phyloP scores from a whole-genome alignment of 306 rosid genomes.

The Cucurbita moschata region DNA sequence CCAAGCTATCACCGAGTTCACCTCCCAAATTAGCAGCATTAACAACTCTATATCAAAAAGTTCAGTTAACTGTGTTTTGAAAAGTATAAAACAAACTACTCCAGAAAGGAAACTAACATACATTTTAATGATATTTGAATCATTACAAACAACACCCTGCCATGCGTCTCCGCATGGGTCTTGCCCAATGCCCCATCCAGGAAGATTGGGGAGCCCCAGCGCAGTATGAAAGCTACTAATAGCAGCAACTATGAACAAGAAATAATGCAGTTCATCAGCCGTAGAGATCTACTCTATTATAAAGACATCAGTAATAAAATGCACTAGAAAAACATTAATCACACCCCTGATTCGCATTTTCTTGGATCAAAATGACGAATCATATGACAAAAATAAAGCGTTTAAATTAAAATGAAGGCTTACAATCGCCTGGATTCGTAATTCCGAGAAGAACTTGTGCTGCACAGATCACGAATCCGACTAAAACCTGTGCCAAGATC shows the following conservation, averaged over 20 bases:
- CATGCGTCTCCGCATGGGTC: conserved; percentile 88
- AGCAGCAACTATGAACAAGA: conserved; percentile 49
- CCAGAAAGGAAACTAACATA: conserved; percentile 21
- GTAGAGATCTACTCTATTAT: background rate
- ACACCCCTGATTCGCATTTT: conserved; percentile 8
- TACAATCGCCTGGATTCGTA: conserved; percentile 67
- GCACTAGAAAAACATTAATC: background rate
- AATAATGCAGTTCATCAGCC: conserved; percentile 8
- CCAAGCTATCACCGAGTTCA: conserved; percentile 57
- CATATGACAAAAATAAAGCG: background rate
- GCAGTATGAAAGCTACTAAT: conserved; percentile 54
- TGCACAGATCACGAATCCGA: conserved; percentile 35
- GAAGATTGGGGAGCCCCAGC: conserved; percentile 62
- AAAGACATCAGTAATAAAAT: background rate
- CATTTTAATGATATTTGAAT: conserved; percentile 46
- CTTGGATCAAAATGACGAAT: conserved; percentile 10
- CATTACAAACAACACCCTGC: conserved; percentile 82
- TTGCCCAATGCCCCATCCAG: conserved; percentile 77
- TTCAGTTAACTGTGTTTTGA: conserved; percentile 1
- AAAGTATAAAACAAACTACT: background rate
- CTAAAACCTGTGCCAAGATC: conserved; percentile 26
- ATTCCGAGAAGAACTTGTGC: conserved; percentile 42
- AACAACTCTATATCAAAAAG: conserved; percentile 36
- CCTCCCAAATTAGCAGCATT: conserved; percentile 86
- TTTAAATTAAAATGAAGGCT: conserved; percentile 6